These are phyloP conservation scores for Aspergillus fructus DNA, from an alignment of 2,329 filamentous ascomycete species.

Conservation along the genomic window DNA sequence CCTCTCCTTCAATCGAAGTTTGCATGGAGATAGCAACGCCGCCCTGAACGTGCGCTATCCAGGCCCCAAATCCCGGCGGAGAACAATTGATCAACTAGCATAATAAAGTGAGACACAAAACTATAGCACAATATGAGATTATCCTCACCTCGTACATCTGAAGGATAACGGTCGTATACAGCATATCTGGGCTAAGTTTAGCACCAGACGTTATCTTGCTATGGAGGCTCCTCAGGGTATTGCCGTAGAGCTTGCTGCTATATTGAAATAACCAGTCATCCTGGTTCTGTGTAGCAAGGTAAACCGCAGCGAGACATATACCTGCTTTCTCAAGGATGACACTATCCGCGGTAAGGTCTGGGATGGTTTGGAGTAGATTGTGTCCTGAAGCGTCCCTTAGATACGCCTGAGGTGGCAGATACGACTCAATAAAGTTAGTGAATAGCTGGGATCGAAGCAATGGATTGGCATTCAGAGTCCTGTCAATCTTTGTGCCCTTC, in stretches of 20 bases:
- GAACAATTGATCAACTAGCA: constrained; percentile 22
- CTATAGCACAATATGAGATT: not conserved
- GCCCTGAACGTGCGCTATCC: constrained; percentile 24
- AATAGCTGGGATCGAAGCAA: constrained; percentile 16
- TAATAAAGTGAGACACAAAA: not conserved
- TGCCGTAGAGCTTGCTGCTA: constrained; percentile 19
- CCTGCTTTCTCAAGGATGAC: constrained; percentile 18
- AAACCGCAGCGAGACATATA: constrained; percentile 17
- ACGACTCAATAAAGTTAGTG: constrained; percentile 15
- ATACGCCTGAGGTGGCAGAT: constrained; percentile 6
- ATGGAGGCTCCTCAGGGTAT: constrained; percentile 18
- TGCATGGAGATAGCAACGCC: constrained; percentile 19
- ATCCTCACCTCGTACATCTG: constrained; percentile 23
- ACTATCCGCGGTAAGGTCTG: constrained; percentile 13
- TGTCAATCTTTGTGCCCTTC: not conserved
- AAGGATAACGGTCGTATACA: constrained; percentile 23
- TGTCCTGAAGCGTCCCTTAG: not conserved
- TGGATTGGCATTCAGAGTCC: constrained; percentile 16
- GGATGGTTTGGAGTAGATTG: constrained; percentile 16
- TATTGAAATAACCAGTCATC: constrained; percentile 19
- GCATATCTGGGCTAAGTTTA: constrained; percentile 15
- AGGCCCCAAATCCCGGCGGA: constrained; percentile 20
- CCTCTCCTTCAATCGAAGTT: constrained; percentile 4
- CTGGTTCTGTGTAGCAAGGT: constrained; percentile 17
- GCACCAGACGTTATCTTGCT: constrained; percentile 14